phyloP scores from a whole-genome alignment of 495 filamentous ascomycete species.

The Corynascus novoguineensis region DNA sequence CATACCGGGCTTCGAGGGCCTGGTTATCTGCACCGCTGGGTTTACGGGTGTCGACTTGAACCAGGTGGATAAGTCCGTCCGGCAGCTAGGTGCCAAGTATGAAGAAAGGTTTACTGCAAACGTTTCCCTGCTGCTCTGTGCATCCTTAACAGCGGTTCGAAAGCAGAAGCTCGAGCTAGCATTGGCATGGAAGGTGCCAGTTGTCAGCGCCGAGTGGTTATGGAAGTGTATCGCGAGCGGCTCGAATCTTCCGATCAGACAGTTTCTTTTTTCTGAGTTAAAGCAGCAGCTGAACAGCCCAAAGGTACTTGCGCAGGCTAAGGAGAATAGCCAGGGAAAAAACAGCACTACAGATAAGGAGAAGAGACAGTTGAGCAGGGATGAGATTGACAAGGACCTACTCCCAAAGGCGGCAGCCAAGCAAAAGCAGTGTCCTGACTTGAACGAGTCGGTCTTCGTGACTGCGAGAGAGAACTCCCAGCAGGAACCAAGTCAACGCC shows the following conservation, averaged over 20 bases:
- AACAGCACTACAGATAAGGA: conserved; percentile 12
- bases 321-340: background rate
- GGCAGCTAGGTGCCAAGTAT: conserved; percentile 71
- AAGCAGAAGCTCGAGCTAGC: conserved; percentile 76
- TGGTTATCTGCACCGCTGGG: conserved; percentile 72
- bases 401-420: conserved; percentile 18
- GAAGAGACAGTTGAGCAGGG: background rate
- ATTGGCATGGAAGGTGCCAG: conserved; percentile 63
- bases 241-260: conserved; percentile 33
- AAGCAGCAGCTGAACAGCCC: conserved; percentile 22
- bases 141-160: conserved; percentile 47
- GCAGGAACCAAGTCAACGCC: background rate
- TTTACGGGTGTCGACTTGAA: conserved; percentile 81
- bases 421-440: conserved; percentile 11
- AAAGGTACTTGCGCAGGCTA: background rate
- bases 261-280: conserved; percentile 35
- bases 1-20: conserved; percentile 58
- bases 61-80: conserved; percentile 70
- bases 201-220: conserved; percentile 75
- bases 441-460: conserved; percentile 22
- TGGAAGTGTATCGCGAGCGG: conserved; percentile 64
- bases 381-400: conserved; percentile 21
- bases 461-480: conserved; percentile 5
- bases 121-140: conserved; percentile 65
- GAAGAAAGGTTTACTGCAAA: conserved; percentile 64